Conservation (phyloP, 1,139 yeast genomes). For the Suhomyces taliae region DNA sequence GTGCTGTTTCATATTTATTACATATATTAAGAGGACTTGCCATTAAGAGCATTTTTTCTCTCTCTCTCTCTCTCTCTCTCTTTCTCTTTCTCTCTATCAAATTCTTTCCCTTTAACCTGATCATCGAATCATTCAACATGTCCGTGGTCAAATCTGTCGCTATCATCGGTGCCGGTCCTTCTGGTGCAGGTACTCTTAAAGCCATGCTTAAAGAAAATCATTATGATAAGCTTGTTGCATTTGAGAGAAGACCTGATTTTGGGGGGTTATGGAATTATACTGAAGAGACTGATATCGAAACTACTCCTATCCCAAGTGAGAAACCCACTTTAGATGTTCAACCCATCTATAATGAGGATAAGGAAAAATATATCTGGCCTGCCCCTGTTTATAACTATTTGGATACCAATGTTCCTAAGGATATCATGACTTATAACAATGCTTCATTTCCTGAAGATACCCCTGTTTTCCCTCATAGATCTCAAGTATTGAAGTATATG, state of each 20-base stretch:
- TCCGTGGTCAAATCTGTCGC: slow-evolving; percentile 35
- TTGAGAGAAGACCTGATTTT: slow-evolving; percentile 47
- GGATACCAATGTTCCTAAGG: slow-evolving; percentile 63
- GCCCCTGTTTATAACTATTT: slow-evolving; percentile 50
- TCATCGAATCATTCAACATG: slow-evolving; percentile 1
- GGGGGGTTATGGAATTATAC: slow-evolving; percentile 60
- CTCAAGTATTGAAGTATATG: slow-evolving; percentile 49
- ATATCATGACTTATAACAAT: slow-evolving; percentile 56
- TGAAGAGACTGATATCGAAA: slow-evolving; percentile 17
- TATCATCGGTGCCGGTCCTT: slow-evolving; percentile 68
- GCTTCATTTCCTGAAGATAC: slow-evolving; percentile 40
- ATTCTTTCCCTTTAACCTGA: no score
- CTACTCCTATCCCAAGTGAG: slow-evolving; percentile 23
- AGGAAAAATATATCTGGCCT: slow-evolving; percentile 32
- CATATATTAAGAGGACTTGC: no score
- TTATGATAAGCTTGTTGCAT: slow-evolving; percentile 41
- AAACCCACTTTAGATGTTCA: slow-evolving; percentile 16
- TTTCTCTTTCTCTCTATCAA: no score
- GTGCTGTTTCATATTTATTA: no score
- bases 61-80: no score
- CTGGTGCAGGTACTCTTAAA: slow-evolving; percentile 59
- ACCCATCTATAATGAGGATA: slow-evolving; percentile 16
- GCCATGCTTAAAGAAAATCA: slow-evolving; percentile 38
- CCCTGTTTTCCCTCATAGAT: slow-evolving; percentile 52
- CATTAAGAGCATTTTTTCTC: not conserved